phyloP scores from a whole-genome alignment of 345 rosid species.

The Rhodamnia argentea region DNA sequence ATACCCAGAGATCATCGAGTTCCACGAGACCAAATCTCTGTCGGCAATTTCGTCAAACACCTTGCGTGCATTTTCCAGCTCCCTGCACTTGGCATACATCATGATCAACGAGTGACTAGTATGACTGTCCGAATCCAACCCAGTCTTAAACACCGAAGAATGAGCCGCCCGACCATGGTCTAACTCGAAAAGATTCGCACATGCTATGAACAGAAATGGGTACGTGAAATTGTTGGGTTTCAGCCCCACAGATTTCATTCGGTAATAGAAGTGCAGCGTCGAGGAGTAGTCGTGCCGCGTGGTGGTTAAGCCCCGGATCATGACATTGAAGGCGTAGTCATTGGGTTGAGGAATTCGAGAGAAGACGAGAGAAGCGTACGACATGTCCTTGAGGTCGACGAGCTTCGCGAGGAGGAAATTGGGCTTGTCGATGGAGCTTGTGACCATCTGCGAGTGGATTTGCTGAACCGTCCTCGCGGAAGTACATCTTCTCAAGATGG shows the following conservation, averaged over 20 bases:
- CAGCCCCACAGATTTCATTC: conserved; percentile 45
- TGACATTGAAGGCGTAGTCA: conserved; percentile 63
- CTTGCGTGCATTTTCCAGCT: conserved; percentile 31
- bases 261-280: conserved; percentile 36
- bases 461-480: conserved; percentile 35
- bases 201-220: conserved; percentile 62
- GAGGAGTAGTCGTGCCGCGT: conserved; percentile 36
- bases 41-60: conserved; percentile 64
- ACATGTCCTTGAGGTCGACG: conserved; percentile 43
- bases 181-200: conserved; percentile 40
- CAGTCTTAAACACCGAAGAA: conserved; percentile 41
- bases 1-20: conserved; percentile 87
- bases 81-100: conserved; percentile 43
- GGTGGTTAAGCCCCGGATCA: conserved; percentile 68
- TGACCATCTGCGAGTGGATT: conserved; percentile 63
- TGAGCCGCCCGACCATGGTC: conserved; percentile 45
- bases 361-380: conserved; percentile 55
- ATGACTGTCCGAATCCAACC: conserved; percentile 47
- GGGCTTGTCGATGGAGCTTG: conserved; percentile 30
- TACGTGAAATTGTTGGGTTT: conserved; percentile 64
- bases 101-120: conserved; percentile 54
- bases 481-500: conserved; percentile 29
- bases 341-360: conserved; percentile 40
- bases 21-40: conserved; percentile 72
- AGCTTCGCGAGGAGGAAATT: conserved; percentile 61